Evolutionary conservation across 1,284 basidiomycete species (phyloP), one percentile per base, ranked within the genome.

Genomic region (Apiotrichum brassicae): DNA sequence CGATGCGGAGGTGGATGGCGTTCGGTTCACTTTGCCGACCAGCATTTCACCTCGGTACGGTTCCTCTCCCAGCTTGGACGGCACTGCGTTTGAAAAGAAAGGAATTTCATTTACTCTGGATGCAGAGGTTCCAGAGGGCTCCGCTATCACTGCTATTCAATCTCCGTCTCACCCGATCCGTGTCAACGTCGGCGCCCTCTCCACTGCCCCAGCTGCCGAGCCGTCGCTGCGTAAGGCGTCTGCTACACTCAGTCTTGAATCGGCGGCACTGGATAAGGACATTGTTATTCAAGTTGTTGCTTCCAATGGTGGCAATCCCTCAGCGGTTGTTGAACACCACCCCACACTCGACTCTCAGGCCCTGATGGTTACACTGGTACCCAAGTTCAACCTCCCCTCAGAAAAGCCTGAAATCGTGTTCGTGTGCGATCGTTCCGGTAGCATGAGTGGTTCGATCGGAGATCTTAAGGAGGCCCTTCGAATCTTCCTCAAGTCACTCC

Each of bases 361-460:
- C 0, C 41, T 56, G 14, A 53, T 56, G 50, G 35, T 46, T 18
- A 43, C 54, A 4, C 36, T 56, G 3, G 48, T 51, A 11, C 54
- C 54, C 28, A 44, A 46, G 34, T 56, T 56, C 30, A 6, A 22
- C 1, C 48, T 53, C 5, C 41, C 48, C 0, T 6, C 50, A 16
- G 42, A 47, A 4, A 43, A 30, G 5, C 54, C 54, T 6, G 64
- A 64, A 48, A 62, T 52, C 8, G 46, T 66, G 24, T 64, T 66
- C 30, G 26, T 66, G n/a, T 55, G 63, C 40, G 64, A 66, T 36
- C 49, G 64, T 5, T 49, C 48, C 5, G 64, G 64, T 0, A 51
- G 47, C 11, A 65, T 65, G 64, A 6, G n/a, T 9, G 37, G 37
- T 11, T 33, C 54, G 20, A 66, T 64, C 23, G 14, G 7, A 6